Conservation (phyloP, 148 eudicot species). For the Vaccinium darrowii region DNA sequence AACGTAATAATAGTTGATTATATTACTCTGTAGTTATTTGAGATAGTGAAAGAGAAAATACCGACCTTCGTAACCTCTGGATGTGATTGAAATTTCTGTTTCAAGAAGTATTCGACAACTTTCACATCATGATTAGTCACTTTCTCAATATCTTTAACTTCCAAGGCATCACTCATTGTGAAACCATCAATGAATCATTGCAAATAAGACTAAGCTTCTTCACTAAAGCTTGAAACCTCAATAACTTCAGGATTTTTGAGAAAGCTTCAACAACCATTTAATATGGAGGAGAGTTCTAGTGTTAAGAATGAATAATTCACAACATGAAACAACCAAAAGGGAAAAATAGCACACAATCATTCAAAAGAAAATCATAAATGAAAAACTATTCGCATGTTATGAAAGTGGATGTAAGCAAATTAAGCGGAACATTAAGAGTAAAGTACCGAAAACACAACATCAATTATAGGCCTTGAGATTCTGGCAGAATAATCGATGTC, state of each 20-base stretch:
- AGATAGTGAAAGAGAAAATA: neutral
- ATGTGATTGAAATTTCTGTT: conserved; percentile 71
- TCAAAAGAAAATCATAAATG: neutral
- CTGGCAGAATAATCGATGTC: neutral
- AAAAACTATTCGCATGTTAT: neutral
- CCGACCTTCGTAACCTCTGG: conserved; percentile 78
- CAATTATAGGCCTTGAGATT: neutral
- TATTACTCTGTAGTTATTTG: neutral
- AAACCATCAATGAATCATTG: conserved; percentile 67
- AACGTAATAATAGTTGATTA: neutral
- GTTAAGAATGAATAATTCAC: neutral
- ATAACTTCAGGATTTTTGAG: conserved; percentile 64
- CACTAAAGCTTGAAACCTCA: conserved; percentile 78
- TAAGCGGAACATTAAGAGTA: neutral
- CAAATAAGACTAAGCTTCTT: conserved; percentile 54
- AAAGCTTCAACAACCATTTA: conserved; percentile 79
- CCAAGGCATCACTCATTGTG: conserved; percentile 62
- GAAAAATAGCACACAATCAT: neutral
- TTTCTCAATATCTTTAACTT: conserved; percentile 86
- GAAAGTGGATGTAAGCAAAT: neutral
- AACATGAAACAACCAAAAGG: neutral
- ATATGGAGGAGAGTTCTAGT: conserved; percentile 44
- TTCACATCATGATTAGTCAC: conserved; percentile 97
- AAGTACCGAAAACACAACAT: neutral
- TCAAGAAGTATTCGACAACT: conserved; percentile 89